Evolutionary conservation across 352 stramenopile species (phyloP), one percentile per base, ranked within the genome.

Genomic region (Saprolegnia diclina): DNA sequence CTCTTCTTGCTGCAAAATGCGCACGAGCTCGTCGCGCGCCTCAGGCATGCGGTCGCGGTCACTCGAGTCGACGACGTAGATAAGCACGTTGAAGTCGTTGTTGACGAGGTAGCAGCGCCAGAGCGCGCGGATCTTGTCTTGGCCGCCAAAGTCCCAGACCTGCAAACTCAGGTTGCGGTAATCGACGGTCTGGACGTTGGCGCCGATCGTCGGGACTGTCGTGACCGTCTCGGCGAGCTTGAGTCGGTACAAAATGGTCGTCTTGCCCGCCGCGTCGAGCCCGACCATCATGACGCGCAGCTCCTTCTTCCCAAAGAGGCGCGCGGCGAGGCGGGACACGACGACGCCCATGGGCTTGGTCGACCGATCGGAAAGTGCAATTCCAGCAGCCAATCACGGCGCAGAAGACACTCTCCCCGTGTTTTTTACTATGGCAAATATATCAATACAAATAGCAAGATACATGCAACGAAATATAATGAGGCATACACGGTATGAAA

Each of bases 1-100:
- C 9, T 69, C n/a, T 7, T 69, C 63, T 61, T 69, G 42, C 37
- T 42, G 37, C 26, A 69, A 38, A 29, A 61, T 69, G 22, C 37
- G 45, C 24, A 21, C 22, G 9, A 69, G 53, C 38, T 61, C 63
- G 44, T 74, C 64, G 14, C 29, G 18, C 14, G 71, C 71, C 11
- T 19, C 32, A n/a, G 62, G 18, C 6, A 74, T 72, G 50, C 71
- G 59, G 26, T 70, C 50, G 24, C 14, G 16, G 45, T 74, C 71
- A 26, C 35, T 73, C 46, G 64, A 73, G 38, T 74, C 71, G 7
- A 74, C 71, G 45, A 74, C 71, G 35, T 73, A 74, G 16, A 74
- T 56, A 3, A 74, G 14, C 7, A 13, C 71, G 7, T 66, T 56
- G 38, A 26, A 56, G n/a, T 67, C 37, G 40, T 66, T 10, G 38